Evolutionary conservation across 2,329 filamentous ascomycete species (phyloP), one percentile per base, ranked within the genome.

Genomic region (Aspergillus pseudotamarii): DNA sequence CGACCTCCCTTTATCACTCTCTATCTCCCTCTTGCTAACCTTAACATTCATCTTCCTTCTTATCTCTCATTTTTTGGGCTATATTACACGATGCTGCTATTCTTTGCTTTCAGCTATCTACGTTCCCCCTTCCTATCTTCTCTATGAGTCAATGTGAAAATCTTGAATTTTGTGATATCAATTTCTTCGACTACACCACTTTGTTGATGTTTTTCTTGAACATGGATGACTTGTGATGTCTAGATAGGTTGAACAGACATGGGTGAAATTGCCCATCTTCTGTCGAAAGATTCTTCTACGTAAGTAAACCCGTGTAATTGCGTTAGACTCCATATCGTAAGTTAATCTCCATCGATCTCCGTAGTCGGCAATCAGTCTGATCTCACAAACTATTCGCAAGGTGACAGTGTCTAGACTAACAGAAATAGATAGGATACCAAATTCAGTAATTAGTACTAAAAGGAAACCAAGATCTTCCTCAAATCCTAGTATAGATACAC

Each of bases 111-210:
- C 28, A 55, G 5, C 30, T 34, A 54, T 21, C 30, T 16, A 12
- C 16, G 21, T 38, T 51, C 5, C 21, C 11, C 19, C 30, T 46
- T 58, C 41, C 16, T 45, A 32, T 38, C 21, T 34, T 48, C 46
- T 45, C 34, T 23, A 38, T 38, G 23, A 41, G 16, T 30, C 43
- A 32, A 41, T 19, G 46, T 16, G 26, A 32, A 45, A 51, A 51
- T 51, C 48, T 32, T 32, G 48, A 51, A 51, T 32, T 32, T 51
- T 51, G 48, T 51, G 48, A 51, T 51, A 51, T 51, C 48, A 51
- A 50, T 30, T 28, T 30, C 46, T 30, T 50, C 26, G 26, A 34
- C 28, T 32, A 51, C 28, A 51, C 16, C 28, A 32, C 28, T 51
- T 50, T 50, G 46, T 50, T 51, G 48, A 34, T 21, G 19, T 19